Evolutionary conservation across 352 stramenopile genomes (phyloP).

Genomic region (Globisporangium cederbergense): DNA sequence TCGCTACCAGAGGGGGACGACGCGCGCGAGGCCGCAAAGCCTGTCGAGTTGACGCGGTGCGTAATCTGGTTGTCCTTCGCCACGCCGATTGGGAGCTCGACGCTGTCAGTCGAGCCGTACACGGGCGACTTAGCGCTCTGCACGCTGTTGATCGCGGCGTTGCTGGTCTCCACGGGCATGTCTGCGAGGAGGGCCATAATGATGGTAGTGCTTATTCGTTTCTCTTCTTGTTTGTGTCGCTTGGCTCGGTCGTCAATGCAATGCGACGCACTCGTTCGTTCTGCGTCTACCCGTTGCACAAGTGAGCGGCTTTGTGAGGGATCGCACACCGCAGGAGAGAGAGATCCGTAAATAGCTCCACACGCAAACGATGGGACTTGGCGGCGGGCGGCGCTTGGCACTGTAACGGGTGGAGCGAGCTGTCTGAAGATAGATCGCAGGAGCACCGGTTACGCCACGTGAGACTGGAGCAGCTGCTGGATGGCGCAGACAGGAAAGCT

Average conservation of each 20-base stretch:
- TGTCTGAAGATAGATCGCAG: not conserved
- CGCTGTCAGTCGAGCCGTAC: constrained; percentile 13
- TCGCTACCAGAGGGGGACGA: constrained; percentile 34
- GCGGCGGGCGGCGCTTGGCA: not conserved
- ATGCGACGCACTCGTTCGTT: not conserved
- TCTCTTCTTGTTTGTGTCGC: constrained; percentile 3
- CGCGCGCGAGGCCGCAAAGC: constrained; percentile 28
- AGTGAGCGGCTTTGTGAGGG: not conserved
- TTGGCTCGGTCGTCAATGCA: not conserved
- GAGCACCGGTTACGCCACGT: not conserved
- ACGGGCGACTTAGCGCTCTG: not conserved
- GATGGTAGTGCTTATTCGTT: constrained; percentile 1
- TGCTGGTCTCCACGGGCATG: not conserved
- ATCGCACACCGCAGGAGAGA: not conserved
- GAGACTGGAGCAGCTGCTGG: not conserved
- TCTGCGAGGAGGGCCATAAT: constrained; percentile 17
- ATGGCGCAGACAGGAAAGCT: not conserved
- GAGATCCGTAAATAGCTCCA: not conserved
- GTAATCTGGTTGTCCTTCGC: constrained; percentile 18
- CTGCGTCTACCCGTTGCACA: not conserved
- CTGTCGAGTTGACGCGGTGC: constrained; percentile 20
- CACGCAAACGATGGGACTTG: not conserved
- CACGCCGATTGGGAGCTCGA: not conserved
- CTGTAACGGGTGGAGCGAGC: not conserved
- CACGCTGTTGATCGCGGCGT: not conserved